These are phyloP conservation scores for Baeospora myosura DNA, from an alignment of 1,284 basidiomycete species.

Conservation along the genomic window DNA sequence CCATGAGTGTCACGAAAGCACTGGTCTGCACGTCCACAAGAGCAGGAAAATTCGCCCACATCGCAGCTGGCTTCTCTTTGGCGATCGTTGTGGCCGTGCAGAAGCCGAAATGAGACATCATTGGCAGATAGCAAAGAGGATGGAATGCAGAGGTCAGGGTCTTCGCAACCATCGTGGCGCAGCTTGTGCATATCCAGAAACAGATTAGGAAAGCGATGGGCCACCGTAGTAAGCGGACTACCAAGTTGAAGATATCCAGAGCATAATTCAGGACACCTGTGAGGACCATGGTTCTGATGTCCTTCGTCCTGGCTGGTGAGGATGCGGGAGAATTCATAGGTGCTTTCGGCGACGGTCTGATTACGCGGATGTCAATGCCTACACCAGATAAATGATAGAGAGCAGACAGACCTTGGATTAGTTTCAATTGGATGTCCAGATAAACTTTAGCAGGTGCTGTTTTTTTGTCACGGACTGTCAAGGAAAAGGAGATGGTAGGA, in stretches of 20 bases:
- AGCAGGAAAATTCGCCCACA: slow-evolving; percentile 50
- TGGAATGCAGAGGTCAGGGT: slow-evolving; percentile 39
- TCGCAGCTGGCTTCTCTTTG: slow-evolving; percentile 1
- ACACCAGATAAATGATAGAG: neutral
- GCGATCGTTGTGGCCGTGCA: neutral
- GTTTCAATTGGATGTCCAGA: too few relatives aligned
- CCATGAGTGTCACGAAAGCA: slow-evolving; percentile 55
- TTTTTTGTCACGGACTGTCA: too few relatives aligned
- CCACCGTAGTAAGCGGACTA: slow-evolving; percentile 41
- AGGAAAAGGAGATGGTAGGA: too few relatives aligned
- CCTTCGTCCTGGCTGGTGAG: neutral
- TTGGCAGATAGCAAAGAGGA: slow-evolving; percentile 56
- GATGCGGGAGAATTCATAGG: neutral
- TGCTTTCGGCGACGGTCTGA: neutral
- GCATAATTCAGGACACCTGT: slow-evolving; percentile 34
- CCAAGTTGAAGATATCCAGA: slow-evolving; percentile 36
- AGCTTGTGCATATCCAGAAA: slow-evolving; percentile 39
- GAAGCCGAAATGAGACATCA: slow-evolving; percentile 26
- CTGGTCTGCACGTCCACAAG: slow-evolving; percentile 52
- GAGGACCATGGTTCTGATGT: neutral
- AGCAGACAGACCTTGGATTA: neutral
- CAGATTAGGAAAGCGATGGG: slow-evolving; percentile 52
- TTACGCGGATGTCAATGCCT: neutral
- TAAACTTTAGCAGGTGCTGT: too few relatives aligned
- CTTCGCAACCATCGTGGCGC: slow-evolving; percentile 31